phyloP scores from a whole-genome alignment of 768 basidiomycete genomes.

The Lactarius pseudohatsudake region DNA sequence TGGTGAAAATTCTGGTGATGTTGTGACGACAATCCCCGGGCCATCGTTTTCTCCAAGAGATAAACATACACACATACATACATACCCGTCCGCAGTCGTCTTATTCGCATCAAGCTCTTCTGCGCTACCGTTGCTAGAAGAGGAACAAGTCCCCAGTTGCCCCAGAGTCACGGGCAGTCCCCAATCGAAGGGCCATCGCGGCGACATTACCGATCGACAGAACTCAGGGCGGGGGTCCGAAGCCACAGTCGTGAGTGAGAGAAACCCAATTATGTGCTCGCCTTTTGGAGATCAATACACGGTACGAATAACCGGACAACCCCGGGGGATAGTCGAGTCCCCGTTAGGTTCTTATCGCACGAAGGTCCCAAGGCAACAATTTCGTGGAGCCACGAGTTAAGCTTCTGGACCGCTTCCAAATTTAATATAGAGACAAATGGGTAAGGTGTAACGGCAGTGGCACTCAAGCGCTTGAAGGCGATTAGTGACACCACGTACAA shows the following conservation, averaged over 20 bases:
- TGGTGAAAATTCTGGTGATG: neutral
- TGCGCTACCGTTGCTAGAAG: neutral
- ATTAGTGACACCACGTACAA: neutral
- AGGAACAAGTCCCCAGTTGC: neutral
- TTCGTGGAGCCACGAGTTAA: neutral
- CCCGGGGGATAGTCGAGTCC: neutral
- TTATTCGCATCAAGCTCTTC: neutral
- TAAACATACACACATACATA: neutral
- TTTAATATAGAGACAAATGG: slow-evolving; percentile 1
- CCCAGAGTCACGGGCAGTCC: neutral
- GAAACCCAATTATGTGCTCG: neutral
- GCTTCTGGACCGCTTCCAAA: neutral
- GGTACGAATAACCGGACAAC: neutral
- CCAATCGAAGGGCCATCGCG: neutral
- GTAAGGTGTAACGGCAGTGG: neutral
- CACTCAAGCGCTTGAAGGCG: neutral
- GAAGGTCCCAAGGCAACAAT: neutral
- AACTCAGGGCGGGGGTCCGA: slow-evolving; percentile 4
- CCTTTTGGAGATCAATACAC: neutral
- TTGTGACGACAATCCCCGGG: neutral
- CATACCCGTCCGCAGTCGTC: neutral
- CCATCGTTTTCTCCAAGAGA: neutral
- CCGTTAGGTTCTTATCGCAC: neutral
- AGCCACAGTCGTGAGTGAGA: neutral
- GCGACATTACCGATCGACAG: neutral